These are phyloP conservation scores for Leptographium wingfieldii DNA, from an alignment of 2,329 filamentous ascomycete genomes.

Conservation along the genomic window DNA sequence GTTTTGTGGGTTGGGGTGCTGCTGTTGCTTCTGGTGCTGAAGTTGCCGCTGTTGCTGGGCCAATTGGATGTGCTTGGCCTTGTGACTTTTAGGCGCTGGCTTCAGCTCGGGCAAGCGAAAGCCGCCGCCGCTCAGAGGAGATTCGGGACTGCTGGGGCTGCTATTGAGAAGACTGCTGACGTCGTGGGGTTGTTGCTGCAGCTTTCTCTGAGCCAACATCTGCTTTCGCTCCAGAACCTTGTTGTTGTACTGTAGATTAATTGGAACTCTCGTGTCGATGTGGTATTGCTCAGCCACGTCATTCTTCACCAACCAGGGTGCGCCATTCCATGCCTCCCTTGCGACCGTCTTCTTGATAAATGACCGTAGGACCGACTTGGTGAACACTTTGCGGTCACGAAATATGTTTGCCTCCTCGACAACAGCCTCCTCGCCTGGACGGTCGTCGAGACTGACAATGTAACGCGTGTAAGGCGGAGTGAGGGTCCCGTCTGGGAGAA, in stretches of 20 bases:
- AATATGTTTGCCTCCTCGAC: conserved; percentile 71
- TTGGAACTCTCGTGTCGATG: conserved; percentile 76
- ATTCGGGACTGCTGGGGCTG: conserved; percentile 18
- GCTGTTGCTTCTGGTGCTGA: conserved; percentile 18
- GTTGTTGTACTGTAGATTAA: conserved; percentile 68
- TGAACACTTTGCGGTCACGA: conserved; percentile 83
- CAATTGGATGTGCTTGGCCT: conserved; percentile 29
- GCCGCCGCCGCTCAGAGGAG: conserved; percentile 25
- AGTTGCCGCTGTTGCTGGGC: conserved; percentile 30
- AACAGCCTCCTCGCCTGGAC: conserved; percentile 58
- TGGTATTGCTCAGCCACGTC: conserved; percentile 70
- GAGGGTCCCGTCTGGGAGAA: conserved; percentile 54
- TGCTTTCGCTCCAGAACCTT: conserved; percentile 69
- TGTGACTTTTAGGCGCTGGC: conserved; percentile 57
- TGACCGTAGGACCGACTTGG: conserved; percentile 82
- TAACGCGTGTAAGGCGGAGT: conserved; percentile 66
- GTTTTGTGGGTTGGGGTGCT: conserved; percentile 20
- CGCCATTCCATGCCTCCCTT: conserved; percentile 86
- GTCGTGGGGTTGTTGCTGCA: conserved; percentile 29
- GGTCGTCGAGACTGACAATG: conserved; percentile 61
- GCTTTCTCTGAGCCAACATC: conserved; percentile 52
- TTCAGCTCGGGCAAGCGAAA: conserved; percentile 60
- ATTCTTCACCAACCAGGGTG: conserved; percentile 87
- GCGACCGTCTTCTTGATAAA: conserved; percentile 95
- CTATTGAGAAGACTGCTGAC: conserved; percentile 28